These are phyloP conservation scores for Haberlea rhodopensis DNA, from an alignment of 257 asterid species.

Conservation along the genomic window DNA sequence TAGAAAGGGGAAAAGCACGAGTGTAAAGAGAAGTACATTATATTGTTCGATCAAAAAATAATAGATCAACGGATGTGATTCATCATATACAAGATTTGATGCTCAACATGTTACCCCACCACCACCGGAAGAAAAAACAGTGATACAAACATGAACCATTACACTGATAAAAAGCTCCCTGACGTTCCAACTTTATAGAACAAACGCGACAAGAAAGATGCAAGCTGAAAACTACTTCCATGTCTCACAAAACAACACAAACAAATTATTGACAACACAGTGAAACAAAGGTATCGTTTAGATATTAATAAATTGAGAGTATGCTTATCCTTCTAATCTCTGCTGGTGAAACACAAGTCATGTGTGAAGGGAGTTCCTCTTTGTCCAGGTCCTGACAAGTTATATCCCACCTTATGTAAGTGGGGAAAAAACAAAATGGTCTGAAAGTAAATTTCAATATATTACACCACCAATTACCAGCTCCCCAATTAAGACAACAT, in stretches of 20 bases:
- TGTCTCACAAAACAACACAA: not conserved
- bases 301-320: constrained; percentile 6
- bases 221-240: not conserved
- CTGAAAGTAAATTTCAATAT: not conserved
- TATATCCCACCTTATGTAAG: constrained; percentile 18
- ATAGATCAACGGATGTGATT: not conserved
- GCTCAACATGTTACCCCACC: not conserved
- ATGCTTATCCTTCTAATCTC: constrained; percentile 79
- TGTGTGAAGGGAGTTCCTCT: constrained; percentile 84
- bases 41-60: not conserved
- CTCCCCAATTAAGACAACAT: constrained; percentile 95
- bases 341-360: constrained; percentile 67
- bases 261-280: too few relatives aligned
- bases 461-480: constrained; percentile 53
- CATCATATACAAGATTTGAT: not conserved
- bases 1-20: not conserved
- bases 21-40: too few relatives aligned
- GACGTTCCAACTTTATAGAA: too few relatives aligned
- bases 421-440: not conserved
- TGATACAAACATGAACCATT: not conserved
- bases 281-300: not conserved
- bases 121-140: not conserved
- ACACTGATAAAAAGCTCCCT: not conserved
- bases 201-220: not conserved
- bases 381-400: constrained; percentile 67